Base-by-base conservation (phyloP, 108 stramenopile species). In the Mayamaea pseudoterrestris region DNA sequence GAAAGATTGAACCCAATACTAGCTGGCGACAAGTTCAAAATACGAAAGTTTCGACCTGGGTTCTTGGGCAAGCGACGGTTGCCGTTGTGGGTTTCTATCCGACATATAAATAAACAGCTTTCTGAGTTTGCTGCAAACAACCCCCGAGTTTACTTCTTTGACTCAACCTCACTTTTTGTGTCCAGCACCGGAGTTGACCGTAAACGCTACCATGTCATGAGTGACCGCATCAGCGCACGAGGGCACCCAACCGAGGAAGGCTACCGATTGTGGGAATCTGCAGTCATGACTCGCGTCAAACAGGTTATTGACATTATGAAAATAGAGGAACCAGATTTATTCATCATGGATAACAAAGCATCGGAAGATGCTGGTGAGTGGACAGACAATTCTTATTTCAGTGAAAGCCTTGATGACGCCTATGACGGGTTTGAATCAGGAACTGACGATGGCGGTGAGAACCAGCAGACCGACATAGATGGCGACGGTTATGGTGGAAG, bases 41-140 rank as follows among this genome's bases (percentile, higher is more conserved):
- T 39, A 16, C 35, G 31, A 40, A 49, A 49, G 17, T 41, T 14
- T 18, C 13, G n/a, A 7, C 12, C 14, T 7, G 41, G 41, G 12
- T 7, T 14, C 9, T 7, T 27, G 41, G 14, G 23, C 3, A 13
- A 37, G 4, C 3, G 13, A 2, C 5, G 54, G 36, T 43, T 80
- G 35, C 86, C 86, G 20, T 55, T 89, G 4, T 89, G 81, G 81
- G 78, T 80, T 14, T 68, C 82, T 11, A 69, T 90, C 17, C 55
- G 63, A 36, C 60, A 69, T 22, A 82, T 90, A 30, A 90, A 90
- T 42, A 53, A 54, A 24, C 61, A 78, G 37, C 58, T 90, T 17
- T 58, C 59, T 20, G 20, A 49, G 27, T 69, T 69, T 41, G 58
- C 72, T 32, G 54, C 56, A 16, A 28, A 57, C 5, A 25, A 2